Evolutionary conservation across 331 rosid genomes (phyloP), one percentile per base, ranked within the genome.

Genomic region (Quercus tomentella): DNA sequence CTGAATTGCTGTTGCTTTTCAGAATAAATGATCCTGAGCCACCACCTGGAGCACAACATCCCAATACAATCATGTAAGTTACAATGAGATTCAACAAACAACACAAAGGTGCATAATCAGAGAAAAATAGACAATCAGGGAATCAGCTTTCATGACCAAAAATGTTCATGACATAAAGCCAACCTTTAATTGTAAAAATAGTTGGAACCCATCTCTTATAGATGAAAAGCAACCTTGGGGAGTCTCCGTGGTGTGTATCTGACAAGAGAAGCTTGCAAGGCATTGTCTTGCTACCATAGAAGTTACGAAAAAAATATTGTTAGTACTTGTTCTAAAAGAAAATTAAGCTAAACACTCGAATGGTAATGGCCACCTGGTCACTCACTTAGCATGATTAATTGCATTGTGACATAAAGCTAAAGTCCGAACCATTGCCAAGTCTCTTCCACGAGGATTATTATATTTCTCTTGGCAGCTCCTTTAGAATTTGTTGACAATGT

Each of bases 161-260:
- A 33, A 30, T 16, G 43, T 18, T 5, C 2, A 3, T 65, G 70
- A 67, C 45, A 12, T 66, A 66, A 31, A 84, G 62, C 71, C 21
- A 74, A 92, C 98, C 98, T 89, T 63, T 85, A 28, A 92, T 84
- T 43, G 92, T 92, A 78, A 89, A 89, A 87, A 86, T 86, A 77
- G 93, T 79, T n/a, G 91, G 83, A 75, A 91, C 82, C 98, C 98
- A 94, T 87, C 92, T 90, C 89, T 90, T 94, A 76, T 91, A 91
- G 77, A 94, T 90, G 92, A 92, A 94, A 74, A 88, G 89, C 84
- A 92, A 81, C 88, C 97, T 86, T 2, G 92, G 92, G 45, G 94
- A 88, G 78, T 89, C 96, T 81, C 96, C 94, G 12, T 84, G 94
- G 77, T 90, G 93, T 20, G 96, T 91, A 76, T 92, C 98, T 2